Evolutionary conservation across 768 basidiomycete species (phyloP).

Genomic region (Leccinum disarticulatum): DNA sequence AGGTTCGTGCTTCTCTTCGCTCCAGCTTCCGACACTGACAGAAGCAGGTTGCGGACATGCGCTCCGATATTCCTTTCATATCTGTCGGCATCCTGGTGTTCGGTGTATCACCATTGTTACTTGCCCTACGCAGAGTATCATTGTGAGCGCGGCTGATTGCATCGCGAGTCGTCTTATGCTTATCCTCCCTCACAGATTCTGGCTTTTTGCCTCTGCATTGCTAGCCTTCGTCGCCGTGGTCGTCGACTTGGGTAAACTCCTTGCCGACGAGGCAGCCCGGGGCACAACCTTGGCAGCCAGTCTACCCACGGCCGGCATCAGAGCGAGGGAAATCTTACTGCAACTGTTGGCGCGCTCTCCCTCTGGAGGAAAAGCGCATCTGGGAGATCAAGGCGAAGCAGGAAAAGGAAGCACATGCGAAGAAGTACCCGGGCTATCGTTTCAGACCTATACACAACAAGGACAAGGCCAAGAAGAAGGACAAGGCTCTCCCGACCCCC

Average conservation of each 20-base stretch:
- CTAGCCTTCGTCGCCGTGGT: slow-evolving; percentile 62
- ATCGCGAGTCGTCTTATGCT: background rate
- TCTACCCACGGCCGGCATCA: slow-evolving; percentile 36
- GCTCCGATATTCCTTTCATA: slow-evolving; percentile 67
- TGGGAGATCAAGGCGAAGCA: slow-evolving; percentile 76
- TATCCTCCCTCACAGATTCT: slow-evolving; percentile 38
- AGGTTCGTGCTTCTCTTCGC: slow-evolving; percentile 37
- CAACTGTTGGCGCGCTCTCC: slow-evolving; percentile 66
- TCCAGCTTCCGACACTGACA: slow-evolving; percentile 6
- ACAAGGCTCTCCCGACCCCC: slow-evolving; percentile 14
- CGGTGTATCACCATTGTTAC: slow-evolving; percentile 56
- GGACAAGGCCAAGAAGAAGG: slow-evolving; percentile 45
- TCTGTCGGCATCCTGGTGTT: slow-evolving; percentile 65
- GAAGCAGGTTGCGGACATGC: slow-evolving; percentile 51
- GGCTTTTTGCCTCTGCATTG: slow-evolving; percentile 57
- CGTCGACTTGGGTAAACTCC: slow-evolving; percentile 58
- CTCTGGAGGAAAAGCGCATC: slow-evolving; percentile 64
- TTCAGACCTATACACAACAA: slow-evolving; percentile 48
- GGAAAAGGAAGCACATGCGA: slow-evolving; percentile 72
- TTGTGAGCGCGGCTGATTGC: slow-evolving; percentile 39
- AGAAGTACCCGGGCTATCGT: slow-evolving; percentile 63
- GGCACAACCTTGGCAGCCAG: slow-evolving; percentile 19
- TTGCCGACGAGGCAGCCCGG: slow-evolving; percentile 39
- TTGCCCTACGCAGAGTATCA: slow-evolving; percentile 50
- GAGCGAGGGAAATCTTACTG: slow-evolving; percentile 53